Percentiles rank a stretch among this genome's conserved stretches.
Conservation (phyloP, 306 rosid genomes). For the Alnus glutinosa region DNA sequence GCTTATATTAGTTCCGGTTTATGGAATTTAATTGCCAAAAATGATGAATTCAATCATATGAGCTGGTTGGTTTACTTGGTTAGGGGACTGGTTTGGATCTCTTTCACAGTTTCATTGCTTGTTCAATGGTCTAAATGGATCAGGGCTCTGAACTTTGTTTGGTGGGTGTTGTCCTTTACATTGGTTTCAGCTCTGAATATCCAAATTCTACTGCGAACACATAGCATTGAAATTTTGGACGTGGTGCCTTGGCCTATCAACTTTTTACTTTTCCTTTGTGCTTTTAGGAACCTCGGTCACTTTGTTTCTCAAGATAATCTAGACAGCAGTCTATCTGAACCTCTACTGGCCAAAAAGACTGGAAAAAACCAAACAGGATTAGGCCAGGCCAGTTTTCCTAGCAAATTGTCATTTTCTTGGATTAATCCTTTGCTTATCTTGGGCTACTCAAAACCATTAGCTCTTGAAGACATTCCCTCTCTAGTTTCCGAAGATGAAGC, state of each 20-base stretch:
- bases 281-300: slow-evolving; percentile 25
- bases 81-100: slow-evolving; percentile 56
- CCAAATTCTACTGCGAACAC: slow-evolving; percentile 33
- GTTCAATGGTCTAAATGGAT: slow-evolving; percentile 44
- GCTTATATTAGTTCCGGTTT: slow-evolving; percentile 41
- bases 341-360: slow-evolving; percentile 24
- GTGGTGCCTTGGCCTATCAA: slow-evolving; percentile 22
- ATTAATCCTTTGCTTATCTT: slow-evolving; percentile 37
- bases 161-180: slow-evolving; percentile 55
- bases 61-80: slow-evolving; percentile 36
- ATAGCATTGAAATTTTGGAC: slow-evolving; percentile 21
- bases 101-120: slow-evolving; percentile 50
- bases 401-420: slow-evolving; percentile 50
- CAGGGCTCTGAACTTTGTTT: slow-evolving; percentile 39
- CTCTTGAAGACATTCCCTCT: slow-evolving; percentile 42
- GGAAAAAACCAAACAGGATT: slow-evolving; percentile 12
- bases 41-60: slow-evolving; percentile 4
- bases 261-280: slow-evolving; percentile 37
- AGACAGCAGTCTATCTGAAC: slow-evolving; percentile 31
- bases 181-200: slow-evolving; percentile 48
- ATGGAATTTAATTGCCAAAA: slow-evolving; percentile 37
- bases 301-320: slow-evolving; percentile 3
- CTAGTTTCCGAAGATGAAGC: slow-evolving; percentile 47
- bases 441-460: slow-evolving; percentile 36
- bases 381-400: slow-evolving; percentile 26